Base-by-base conservation (phyloP, 148 eudicot genomes). In the Gaultheria prostrata region DNA sequence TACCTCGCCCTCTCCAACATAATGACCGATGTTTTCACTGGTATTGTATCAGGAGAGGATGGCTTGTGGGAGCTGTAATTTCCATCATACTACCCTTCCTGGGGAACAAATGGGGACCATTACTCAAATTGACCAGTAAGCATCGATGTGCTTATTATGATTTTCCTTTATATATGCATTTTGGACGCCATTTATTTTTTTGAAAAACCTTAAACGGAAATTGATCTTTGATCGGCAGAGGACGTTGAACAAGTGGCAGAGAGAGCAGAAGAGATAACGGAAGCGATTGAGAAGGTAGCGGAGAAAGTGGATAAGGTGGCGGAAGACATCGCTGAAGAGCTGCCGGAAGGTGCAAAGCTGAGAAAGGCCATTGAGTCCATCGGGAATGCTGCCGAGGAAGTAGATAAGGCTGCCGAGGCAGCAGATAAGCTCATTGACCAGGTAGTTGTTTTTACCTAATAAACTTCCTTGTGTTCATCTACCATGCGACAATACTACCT, bases 251-350 rank as follows among this genome's bases (percentile, higher is more conserved):
- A 80, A 3, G 88, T 56, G 43, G 50, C 84, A 20, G 86, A 88
- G 56, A 81, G 26, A 30, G 85, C 85, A 28, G 90, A 90, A 5
- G 53, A 80, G 6, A 53, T 82, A 26, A 77, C 65, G 5, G 90
- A 87, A 84, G 82, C 39, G 77, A 61, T 87, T 18, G 90, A 90
- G 82, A 67, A 87, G 51, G 83, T 90, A 82, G 88, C 90, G 2
- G 90, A 90, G 69, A 82, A 56, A 32, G 86, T 87, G 57, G 89
- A 90, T 84, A 81, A 88, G 76, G 80, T 87, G 57, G 90, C 89
- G 4, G 90, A 85, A 11, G 88, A 63, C 15, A 50, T 87, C 3
- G 86, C 77, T 9, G 87, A 85, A 13, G 76, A 83, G 0, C 82
- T 85, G n/a, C 89, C 89, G 3, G 85, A 79, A 33, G 92, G 88